Conservation (phyloP, 805 yeast genomes). For the Yamadazyma philogaea region DNA sequence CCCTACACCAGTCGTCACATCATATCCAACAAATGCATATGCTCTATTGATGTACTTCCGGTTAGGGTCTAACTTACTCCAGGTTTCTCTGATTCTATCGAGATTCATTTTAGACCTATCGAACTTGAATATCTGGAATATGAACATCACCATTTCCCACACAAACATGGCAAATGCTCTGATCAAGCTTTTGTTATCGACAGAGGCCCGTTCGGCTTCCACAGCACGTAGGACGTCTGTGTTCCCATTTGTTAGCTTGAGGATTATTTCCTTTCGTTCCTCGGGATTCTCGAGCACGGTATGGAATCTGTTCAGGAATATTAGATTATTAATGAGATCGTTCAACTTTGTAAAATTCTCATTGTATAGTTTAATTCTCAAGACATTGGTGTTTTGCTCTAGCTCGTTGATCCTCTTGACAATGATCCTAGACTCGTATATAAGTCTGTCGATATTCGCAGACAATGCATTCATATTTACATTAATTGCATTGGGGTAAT, state of each 20-base stretch:
- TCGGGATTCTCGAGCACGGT: slow-evolving; percentile 26
- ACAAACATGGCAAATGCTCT: slow-evolving; percentile 27
- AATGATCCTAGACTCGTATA: slow-evolving; percentile 41
- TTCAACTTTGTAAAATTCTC: slow-evolving; percentile 26
- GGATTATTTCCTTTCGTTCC: slow-evolving; percentile 26
- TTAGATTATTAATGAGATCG: slow-evolving; percentile 23
- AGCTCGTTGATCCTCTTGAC: slow-evolving; percentile 39
- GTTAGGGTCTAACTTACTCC: slow-evolving; percentile 41
- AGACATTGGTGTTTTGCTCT: slow-evolving; percentile 29
- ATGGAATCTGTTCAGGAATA: slow-evolving; percentile 30
- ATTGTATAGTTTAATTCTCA: slow-evolving; percentile 26
- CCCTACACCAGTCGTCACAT: slow-evolving; percentile 1
- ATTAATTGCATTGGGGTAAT: slow-evolving; percentile 26
- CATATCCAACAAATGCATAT: slow-evolving; percentile 29
- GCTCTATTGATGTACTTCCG: slow-evolving; percentile 34
- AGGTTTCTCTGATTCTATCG: slow-evolving; percentile 37
- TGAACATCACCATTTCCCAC: slow-evolving; percentile 30
- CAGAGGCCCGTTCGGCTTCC: slow-evolving; percentile 5
- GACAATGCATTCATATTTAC: slow-evolving; percentile 29
- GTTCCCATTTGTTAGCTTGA: slow-evolving; percentile 27
- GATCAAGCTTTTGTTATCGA: slow-evolving; percentile 13
- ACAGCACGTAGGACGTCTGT: slow-evolving; percentile 7
- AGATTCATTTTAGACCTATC: slow-evolving; percentile 42
- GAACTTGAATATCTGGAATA: slow-evolving; percentile 35
- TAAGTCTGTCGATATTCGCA: slow-evolving; percentile 35